These are phyloP conservation scores for Sclerotinia glacialis DNA, from an alignment of 2,329 filamentous ascomycete genomes.

Conservation along the genomic window DNA sequence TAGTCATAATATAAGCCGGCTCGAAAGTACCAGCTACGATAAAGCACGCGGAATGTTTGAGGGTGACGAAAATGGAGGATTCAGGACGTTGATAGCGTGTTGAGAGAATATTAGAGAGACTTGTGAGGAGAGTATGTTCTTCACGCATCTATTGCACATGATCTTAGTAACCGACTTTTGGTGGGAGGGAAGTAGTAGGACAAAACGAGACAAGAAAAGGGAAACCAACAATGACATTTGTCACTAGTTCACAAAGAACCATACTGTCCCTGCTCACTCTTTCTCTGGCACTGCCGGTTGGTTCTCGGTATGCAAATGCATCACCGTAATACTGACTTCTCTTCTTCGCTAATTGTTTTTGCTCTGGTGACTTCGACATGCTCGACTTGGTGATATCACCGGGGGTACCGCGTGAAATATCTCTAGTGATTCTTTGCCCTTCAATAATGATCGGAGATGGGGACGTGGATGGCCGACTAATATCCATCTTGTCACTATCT, in stretches of 20 bases:
- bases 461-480: constrained; percentile 24
- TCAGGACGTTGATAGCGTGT: constrained; percentile 72
- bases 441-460: constrained; percentile 25
- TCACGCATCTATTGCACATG: constrained; percentile 60
- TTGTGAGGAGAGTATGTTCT: constrained; percentile 70
- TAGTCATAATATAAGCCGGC: constrained; percentile 73
- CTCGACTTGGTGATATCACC: constrained; percentile 35
- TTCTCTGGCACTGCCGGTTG: constrained; percentile 33
- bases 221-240: constrained; percentile 58
- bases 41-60: constrained; percentile 74
- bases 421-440: constrained; percentile 32
- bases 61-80: constrained; percentile 68
- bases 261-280: constrained; percentile 42
- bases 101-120: constrained; percentile 70
- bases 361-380: constrained; percentile 34
- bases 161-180: constrained; percentile 31
- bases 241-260: constrained; percentile 62
- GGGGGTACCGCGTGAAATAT: constrained; percentile 35
- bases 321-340: constrained; percentile 40
- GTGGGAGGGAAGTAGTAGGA: constrained; percentile 22
- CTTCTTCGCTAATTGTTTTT: constrained; percentile 33
- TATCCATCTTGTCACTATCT: constrained; percentile 32
- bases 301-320: constrained; percentile 39
- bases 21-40: constrained; percentile 73
- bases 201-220: constrained; percentile 19